phyloP scores from a whole-genome alignment of 164 flowering plant species.

The Warburgia ugandensis region DNA sequence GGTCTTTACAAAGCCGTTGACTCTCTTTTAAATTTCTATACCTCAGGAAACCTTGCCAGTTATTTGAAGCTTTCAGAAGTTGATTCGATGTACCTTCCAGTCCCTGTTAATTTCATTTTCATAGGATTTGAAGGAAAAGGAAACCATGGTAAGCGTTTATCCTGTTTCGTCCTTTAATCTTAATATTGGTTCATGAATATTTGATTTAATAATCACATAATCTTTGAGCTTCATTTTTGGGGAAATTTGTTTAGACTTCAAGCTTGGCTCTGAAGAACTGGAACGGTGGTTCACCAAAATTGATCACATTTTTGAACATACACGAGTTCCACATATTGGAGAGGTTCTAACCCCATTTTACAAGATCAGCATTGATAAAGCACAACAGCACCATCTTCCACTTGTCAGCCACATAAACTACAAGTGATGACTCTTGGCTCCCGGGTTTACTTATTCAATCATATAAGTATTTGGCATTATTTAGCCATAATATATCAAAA shows the following conservation, averaged over 20 bases:
- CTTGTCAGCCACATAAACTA: slow-evolving; percentile 65
- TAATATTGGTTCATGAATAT: background rate
- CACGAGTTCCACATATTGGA: slow-evolving; percentile 68
- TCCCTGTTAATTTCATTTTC: slow-evolving; percentile 91
- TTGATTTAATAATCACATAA: background rate
- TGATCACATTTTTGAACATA: slow-evolving; percentile 89
- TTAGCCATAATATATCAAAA: background rate
- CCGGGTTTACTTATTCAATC: background rate
- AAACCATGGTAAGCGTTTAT: slow-evolving; percentile 55
- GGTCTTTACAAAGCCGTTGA: background rate
- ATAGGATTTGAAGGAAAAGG: slow-evolving; percentile 98
- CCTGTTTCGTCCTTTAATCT: background rate
- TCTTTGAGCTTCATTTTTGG: background rate
- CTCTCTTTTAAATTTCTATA: background rate
- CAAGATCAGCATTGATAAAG: slow-evolving; percentile 51
- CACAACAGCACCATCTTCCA: slow-evolving; percentile 65
- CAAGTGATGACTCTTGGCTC: slow-evolving; percentile 44
- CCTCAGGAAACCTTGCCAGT: slow-evolving; percentile 75
- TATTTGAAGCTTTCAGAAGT: slow-evolving; percentile 79
- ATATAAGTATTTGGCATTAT: background rate
- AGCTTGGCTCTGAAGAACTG: slow-evolving; percentile 72
- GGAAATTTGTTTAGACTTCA: slow-evolving; percentile 41
- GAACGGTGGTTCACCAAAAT: slow-evolving; percentile 95
- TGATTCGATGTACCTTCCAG: slow-evolving; percentile 80
- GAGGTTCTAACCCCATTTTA: slow-evolving; percentile 71